Evolutionary conservation across 2,329 filamentous ascomycete genomes (phyloP).

Genomic region (Westerdykella aurantiaca): DNA sequence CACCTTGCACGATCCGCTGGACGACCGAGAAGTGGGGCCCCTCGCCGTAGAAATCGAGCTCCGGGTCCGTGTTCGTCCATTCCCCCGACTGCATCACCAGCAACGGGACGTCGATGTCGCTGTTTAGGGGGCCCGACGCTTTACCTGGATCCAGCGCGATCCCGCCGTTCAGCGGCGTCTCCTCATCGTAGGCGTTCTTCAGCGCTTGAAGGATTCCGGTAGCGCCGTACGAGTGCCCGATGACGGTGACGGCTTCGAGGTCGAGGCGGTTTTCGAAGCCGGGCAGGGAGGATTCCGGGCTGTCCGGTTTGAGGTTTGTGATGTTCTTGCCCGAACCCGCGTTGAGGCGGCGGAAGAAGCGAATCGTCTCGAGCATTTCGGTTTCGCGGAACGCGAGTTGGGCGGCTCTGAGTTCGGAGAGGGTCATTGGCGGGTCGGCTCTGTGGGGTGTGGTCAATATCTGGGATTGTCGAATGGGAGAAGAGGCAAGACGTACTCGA

Average conservation of each 20-base stretch:
- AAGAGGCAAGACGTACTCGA: slow-evolving; percentile 17
- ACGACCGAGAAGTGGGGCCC: slow-evolving; percentile 59
- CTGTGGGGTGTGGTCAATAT: slow-evolving; percentile 3
- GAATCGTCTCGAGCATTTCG: slow-evolving; percentile 43
- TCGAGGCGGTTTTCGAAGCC: slow-evolving; percentile 53
- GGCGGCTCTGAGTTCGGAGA: slow-evolving; percentile 36
- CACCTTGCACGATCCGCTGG: slow-evolving; percentile 46
- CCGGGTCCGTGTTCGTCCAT: slow-evolving; percentile 50
- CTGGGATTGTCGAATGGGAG: not conserved
- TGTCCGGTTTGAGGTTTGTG: slow-evolving; percentile 42
- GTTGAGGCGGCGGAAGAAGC: slow-evolving; percentile 38
- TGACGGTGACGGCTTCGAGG: slow-evolving; percentile 51
- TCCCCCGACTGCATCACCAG: slow-evolving; percentile 60
- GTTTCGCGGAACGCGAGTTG: slow-evolving; percentile 43
- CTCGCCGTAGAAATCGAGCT: slow-evolving; percentile 55
- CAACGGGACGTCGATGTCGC: slow-evolving; percentile 53
- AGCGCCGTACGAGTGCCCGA: slow-evolving; percentile 61
- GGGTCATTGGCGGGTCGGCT: slow-evolving; percentile 27
- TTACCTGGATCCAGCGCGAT: slow-evolving; percentile 64
- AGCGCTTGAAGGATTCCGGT: slow-evolving; percentile 58
- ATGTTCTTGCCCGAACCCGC: slow-evolving; percentile 32
- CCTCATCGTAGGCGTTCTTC: slow-evolving; percentile 42
- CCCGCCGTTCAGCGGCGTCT: slow-evolving; percentile 49
- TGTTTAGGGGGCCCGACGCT: slow-evolving; percentile 55
- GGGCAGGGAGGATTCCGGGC: slow-evolving; percentile 41